Base-by-base conservation (phyloP, 31 red algal species). In the Endocladia muricata region DNA sequence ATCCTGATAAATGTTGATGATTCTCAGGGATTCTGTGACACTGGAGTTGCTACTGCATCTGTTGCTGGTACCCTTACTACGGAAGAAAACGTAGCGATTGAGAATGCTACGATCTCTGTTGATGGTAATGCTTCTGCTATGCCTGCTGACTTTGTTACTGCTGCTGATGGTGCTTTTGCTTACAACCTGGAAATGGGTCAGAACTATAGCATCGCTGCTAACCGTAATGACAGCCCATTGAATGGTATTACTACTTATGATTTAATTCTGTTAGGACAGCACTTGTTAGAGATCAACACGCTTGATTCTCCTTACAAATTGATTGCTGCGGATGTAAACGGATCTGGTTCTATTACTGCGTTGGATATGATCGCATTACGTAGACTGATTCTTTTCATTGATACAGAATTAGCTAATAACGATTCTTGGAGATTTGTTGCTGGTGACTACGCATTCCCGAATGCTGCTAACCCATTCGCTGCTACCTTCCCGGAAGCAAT, bases 391-490 rank as follows among this genome's bases (percentile, higher is more conserved):
- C 26, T 64, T 25, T 64, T 64, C 26, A 64, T 64, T 28, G 60
- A 64, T 64, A 64, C 60, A 21, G 60, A 64, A 64, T 70, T 70
- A n/a, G 6, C 29, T 6, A 70, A 70, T 47, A 70, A 70, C 28
- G 28, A 9, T 21, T 48, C 15, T 42, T 70, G 66, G 66, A 41
- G 66, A 70, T 70, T 70, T 70, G 66, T 70, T 15, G 66, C 30
- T 70, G 32, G 6, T 41, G 66, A 47, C 28, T 70, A 48, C 47
- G 66, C 9, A 48, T 70, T 70, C 37, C 34, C 29, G 40, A 42
- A 70, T 47, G 15, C 66, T 23, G 26, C 15, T 30, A 63, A 63
- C 29, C 58, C 66, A 21, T 70, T 41, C 8, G 8, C 13, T 48
- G 25, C 8, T 7, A 25, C 7, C 11, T 70, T 70, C 66, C 66